Conservation (phyloP, 768 basidiomycete species). For the Russula emetica region DNA sequence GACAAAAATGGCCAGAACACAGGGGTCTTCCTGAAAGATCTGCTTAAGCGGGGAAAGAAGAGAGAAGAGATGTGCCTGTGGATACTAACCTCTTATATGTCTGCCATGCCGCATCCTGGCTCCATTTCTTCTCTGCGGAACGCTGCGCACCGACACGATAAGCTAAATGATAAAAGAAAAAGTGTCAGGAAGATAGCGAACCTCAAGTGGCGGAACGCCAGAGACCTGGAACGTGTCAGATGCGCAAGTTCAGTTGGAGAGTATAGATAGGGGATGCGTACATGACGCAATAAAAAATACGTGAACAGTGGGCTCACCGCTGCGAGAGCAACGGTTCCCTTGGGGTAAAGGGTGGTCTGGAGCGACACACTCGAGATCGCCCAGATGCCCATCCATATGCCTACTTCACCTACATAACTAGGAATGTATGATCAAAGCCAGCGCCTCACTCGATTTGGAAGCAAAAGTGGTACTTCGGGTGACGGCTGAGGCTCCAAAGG, state of each 20-base stretch:
- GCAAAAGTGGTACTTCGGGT: conserved; percentile 57
- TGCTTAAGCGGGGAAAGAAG: background rate
- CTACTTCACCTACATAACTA: conserved; percentile 70
- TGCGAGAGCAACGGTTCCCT: conserved; percentile 42
- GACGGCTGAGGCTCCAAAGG: conserved; percentile 62
- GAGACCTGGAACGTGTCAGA: conserved; percentile 42
- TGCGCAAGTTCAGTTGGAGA: background rate
- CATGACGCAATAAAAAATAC: conserved; percentile 55
- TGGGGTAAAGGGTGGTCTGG: conserved; percentile 44
- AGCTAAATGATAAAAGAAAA: background rate
- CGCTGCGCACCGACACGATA: conserved; percentile 28
- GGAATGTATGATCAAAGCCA: background rate
- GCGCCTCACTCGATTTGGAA: background rate
- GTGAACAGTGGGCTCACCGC: conserved; percentile 59
- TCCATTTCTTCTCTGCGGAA: conserved; percentile 52
- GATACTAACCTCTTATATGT: conserved; percentile 52
- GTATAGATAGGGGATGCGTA: conserved; percentile 31
- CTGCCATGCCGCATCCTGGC: conserved; percentile 50
- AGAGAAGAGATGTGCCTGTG: background rate
- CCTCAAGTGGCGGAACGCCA: conserved; percentile 69
- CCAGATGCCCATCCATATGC: conserved; percentile 66
- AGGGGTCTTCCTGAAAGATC: conserved; percentile 33
- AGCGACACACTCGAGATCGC: conserved; percentile 50
- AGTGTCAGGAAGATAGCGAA: conserved; percentile 21
- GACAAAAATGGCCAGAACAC: conserved; percentile 36